Evolutionary conservation across 176 grass and related monocot genomes (phyloP).

Genomic region (Carex littledalei): DNA sequence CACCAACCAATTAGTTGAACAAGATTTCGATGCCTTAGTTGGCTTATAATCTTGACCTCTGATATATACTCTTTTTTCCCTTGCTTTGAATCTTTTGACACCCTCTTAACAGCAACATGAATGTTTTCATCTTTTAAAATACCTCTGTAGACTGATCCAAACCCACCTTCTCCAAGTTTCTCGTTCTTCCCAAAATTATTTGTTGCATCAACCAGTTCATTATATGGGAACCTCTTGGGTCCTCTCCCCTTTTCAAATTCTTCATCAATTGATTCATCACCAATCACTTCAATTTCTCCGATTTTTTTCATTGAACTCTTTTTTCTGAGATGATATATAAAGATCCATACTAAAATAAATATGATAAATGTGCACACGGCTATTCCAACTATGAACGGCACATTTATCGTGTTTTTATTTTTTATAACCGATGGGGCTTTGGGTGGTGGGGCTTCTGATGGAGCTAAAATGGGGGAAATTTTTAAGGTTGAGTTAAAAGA

Average conservation of each 20-base stretch:
- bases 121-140: too few relatives aligned
- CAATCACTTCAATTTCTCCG: neutral
- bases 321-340: neutral
- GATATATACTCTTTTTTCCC: too few relatives aligned
- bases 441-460: conserved; percentile 32
- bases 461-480: conserved; percentile 19
- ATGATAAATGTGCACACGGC: neutral
- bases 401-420: neutral
- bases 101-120: too few relatives aligned
- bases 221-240: conserved; percentile 1
- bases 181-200: too few relatives aligned
- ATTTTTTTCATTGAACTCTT: neutral
- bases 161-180: too few relatives aligned
- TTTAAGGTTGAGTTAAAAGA: neutral
- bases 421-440: conserved; percentile 29
- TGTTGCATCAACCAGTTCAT: neutral
- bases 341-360: neutral
- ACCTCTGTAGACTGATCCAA: too few relatives aligned
- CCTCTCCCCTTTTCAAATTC: neutral
- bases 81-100: too few relatives aligned
- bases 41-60: too few relatives aligned
- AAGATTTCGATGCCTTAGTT: too few relatives aligned
- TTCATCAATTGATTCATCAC: neutral
- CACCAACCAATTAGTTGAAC: conserved; percentile 49
- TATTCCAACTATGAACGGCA: neutral